phyloP scores from a whole-genome alignment of 257 asterid genomes.

The Solanum medicagineum region DNA sequence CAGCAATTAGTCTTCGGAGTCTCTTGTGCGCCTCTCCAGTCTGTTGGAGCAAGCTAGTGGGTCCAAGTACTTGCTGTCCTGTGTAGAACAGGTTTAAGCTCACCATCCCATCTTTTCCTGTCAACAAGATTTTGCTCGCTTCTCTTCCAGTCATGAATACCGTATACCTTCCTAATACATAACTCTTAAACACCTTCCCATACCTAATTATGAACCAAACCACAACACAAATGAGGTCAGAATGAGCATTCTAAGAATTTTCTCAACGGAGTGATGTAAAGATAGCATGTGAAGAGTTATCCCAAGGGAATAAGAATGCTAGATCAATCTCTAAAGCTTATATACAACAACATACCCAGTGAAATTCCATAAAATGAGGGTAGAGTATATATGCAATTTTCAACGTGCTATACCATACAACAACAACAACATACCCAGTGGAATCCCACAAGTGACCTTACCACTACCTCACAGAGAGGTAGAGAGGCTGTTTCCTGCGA shows the following conservation, averaged over 20 bases:
- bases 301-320: neutral
- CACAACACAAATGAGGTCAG: neutral
- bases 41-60: constrained; percentile 74
- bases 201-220: constrained; percentile 20
- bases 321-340: neutral
- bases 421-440: too few species aligned
- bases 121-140: constrained; percentile 59
- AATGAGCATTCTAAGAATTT: neutral
- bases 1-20: constrained; percentile 55
- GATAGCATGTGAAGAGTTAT: neutral
- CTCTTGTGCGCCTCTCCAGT: constrained; percentile 70
- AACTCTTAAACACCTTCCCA: constrained; percentile 89
- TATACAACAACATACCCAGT: neutral
- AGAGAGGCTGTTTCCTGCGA: too few species aligned
- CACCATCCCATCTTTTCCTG: constrained; percentile 84
- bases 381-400: too few species aligned
- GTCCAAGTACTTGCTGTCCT: constrained; percentile 80
- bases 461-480: too few species aligned
- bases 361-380: too few species aligned
- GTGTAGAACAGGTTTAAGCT: constrained; percentile 72
- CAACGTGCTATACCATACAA: too few species aligned
- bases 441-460: too few species aligned
- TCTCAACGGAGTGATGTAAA: neutral
- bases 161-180: constrained; percentile 58
- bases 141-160: constrained; percentile 78